Base-by-base conservation (phyloP, 441 rosid genomes). In the Lepidium campestre region DNA sequence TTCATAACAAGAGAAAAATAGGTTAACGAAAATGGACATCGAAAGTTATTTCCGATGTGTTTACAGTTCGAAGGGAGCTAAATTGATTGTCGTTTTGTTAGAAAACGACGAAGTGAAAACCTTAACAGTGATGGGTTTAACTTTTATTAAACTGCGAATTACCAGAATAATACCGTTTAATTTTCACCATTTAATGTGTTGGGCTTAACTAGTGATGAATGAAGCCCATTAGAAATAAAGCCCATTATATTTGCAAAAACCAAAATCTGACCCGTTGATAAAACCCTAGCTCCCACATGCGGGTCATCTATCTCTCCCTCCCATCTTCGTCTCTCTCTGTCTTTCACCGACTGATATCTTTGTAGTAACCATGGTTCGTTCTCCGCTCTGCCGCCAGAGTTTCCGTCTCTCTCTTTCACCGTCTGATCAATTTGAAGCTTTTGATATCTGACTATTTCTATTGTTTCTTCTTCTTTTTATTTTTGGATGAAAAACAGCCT, bases 401-500 rank as follows among this genome's bases (percentile, higher is more conserved):
- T 4, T 49, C 8, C 44, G 13, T 34, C 18, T 46, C 2, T 17
- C 22, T 18, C 31, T 14, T 40, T 23, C 8, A 39, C 15, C 10
- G 9, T 29, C 34, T 29, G 9, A 29, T 7, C 0, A 29, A n/a
- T n/a, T 17, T 41, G 39, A 72, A 6, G 23, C 3, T 25, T 29
- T 23, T 18, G 19, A 39, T 18, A 3, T 9, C 57, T 37, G 57
- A 53, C 39, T 32, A 32, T 47, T 17, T 15, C 8, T 45, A 4
- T 49, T 35, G 20, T 22, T 61, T 37, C 32, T 41, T 36, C 5
- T 44, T 12, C 64, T 57, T 29, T 7, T 7, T 7, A n/a, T 29
- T 8, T 7, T 3, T 72, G 18, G 31, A 49, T 53, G 19, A 42
- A 42, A 17, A 47, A 70, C 67, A 90, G 98, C 89, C 96, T 73